phyloP scores from a whole-genome alignment of 2,329 filamentous ascomycete species.

The Arthrobotrys conoides region DNA sequence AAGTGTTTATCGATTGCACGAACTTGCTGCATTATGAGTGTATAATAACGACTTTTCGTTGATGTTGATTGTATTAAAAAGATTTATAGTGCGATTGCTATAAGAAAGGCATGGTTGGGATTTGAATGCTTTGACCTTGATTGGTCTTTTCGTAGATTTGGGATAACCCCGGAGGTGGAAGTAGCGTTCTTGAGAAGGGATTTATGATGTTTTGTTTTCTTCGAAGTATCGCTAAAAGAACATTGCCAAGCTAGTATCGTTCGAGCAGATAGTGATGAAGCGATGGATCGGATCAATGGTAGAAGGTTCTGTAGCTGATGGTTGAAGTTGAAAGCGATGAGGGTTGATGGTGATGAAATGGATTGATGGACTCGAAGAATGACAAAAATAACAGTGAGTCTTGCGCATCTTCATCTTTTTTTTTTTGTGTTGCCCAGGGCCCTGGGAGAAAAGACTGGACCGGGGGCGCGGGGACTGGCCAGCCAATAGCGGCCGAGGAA shows the following conservation, averaged over 20 bases:
- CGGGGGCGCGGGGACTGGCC: slow-evolving; percentile 15
- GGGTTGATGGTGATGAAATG: neutral
- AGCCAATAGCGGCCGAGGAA: slow-evolving; percentile 54
- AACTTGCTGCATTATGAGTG: slow-evolving; percentile 50
- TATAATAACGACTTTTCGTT: slow-evolving; percentile 14
- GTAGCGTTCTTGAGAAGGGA: neutral
- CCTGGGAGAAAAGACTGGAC: slow-evolving; percentile 7
- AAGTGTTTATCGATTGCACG: neutral
- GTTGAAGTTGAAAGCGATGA: slow-evolving; percentile 7
- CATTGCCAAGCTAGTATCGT: neutral
- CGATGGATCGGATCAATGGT: slow-evolving; percentile 3
- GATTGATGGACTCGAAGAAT: neutral
- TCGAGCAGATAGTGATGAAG: neutral
- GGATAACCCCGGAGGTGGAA: slow-evolving; percentile 61
- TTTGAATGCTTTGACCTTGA: slow-evolving; percentile 66
- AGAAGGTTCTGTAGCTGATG: neutral
- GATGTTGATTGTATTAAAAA: neutral
- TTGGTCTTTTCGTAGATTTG: slow-evolving; percentile 58
- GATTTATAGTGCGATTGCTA: slow-evolving; percentile 50
- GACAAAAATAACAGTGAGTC: slow-evolving; percentile 32
- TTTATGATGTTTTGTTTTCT: neutral
- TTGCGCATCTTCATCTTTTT: slow-evolving; percentile 26
- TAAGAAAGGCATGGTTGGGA: slow-evolving; percentile 61
- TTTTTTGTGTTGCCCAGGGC: slow-evolving; percentile 36
- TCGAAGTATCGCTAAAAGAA: neutral